Conservation (phyloP, 2,329 filamentous ascomycete genomes). For the Davidsoniella virescens region DNA sequence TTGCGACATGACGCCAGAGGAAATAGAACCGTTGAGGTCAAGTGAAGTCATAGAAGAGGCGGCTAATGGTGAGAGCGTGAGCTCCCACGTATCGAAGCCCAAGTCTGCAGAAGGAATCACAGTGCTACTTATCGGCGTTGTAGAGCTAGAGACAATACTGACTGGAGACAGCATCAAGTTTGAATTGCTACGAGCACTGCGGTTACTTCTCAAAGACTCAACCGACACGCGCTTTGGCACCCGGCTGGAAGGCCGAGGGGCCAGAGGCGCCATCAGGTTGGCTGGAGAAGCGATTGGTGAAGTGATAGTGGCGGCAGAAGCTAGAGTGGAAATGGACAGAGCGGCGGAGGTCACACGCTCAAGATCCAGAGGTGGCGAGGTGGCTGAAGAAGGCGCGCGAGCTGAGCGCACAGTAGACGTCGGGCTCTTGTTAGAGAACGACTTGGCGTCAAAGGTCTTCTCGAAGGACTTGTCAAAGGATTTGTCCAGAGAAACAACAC, state of each 20-base stretch:
- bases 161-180: not conserved
- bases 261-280: conserved; percentile 6
- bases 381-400: not conserved
- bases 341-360: conserved; percentile 10
- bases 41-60: conserved; percentile 3
- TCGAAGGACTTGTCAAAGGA: conserved; percentile 4
- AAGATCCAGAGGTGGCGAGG: conserved; percentile 4
- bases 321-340: conserved; percentile 10
- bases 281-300: conserved; percentile 10
- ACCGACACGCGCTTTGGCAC: conserved; percentile 11
- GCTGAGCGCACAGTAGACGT: conserved; percentile 6
- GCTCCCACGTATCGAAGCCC: conserved; percentile 8
- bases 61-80: not conserved
- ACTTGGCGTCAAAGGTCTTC: conserved; percentile 3
- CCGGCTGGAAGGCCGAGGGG: conserved; percentile 10
- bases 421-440: conserved; percentile 8
- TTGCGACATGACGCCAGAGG: not conserved
- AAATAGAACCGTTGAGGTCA: conserved; percentile 2
- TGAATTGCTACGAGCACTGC: conserved; percentile 1
- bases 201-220: conserved; percentile 9
- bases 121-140: not conserved
- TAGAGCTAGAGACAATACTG: not conserved
- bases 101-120: conserved; percentile 5
- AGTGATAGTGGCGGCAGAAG: conserved; percentile 3
- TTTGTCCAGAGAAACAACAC: conserved; percentile 4